A percentile compares a stretch with the other conserved stretches of the same genome.
phyloP scores from a whole-genome alignment of 257 asterid species.

The Ballota nigra region DNA sequence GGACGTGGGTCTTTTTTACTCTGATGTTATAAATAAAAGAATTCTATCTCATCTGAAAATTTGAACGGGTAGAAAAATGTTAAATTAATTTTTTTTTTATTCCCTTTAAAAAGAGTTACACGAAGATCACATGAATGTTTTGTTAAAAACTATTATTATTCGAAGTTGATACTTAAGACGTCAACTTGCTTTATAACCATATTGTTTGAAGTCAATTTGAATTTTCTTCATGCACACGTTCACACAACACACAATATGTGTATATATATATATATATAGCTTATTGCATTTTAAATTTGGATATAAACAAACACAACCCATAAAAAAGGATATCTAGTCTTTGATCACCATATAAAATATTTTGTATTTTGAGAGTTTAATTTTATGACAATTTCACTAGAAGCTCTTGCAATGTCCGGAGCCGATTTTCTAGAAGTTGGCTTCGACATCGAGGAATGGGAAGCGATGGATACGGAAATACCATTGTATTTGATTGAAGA shows the following conservation, averaged over 20 bases:
- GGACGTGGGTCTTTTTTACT: too few relatives aligned
- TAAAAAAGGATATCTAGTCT: not conserved
- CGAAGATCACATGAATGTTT: conserved; percentile 27
- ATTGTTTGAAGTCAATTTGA: conserved; percentile 17
- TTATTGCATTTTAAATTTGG: not conserved
- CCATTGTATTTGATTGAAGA: conserved; percentile 40
- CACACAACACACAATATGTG: not conserved
- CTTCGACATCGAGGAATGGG: conserved; percentile 30
- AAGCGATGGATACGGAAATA: conserved; percentile 19
- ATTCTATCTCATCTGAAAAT: too few relatives aligned
- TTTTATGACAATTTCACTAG: conserved; percentile 38
- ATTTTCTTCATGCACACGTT: not conserved
- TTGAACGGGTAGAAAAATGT: too few relatives aligned
- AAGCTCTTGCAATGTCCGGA: conserved; percentile 57
- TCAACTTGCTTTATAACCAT: not conserved
- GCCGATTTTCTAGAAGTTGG: conserved; percentile 29
- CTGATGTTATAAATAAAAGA: too few relatives aligned
- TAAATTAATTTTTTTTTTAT: too few relatives aligned
- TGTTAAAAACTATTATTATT: not conserved
- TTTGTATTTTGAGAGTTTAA: not conserved
- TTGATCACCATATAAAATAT: not conserved
- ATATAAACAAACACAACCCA: not conserved
- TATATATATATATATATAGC: not conserved
- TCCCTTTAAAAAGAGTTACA: not conserved
- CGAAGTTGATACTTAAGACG: conserved; percentile 15